Conservation (phyloP, 2,329 filamentous ascomycete genomes). For the Cephalotrichum gorgonifer region DNA sequence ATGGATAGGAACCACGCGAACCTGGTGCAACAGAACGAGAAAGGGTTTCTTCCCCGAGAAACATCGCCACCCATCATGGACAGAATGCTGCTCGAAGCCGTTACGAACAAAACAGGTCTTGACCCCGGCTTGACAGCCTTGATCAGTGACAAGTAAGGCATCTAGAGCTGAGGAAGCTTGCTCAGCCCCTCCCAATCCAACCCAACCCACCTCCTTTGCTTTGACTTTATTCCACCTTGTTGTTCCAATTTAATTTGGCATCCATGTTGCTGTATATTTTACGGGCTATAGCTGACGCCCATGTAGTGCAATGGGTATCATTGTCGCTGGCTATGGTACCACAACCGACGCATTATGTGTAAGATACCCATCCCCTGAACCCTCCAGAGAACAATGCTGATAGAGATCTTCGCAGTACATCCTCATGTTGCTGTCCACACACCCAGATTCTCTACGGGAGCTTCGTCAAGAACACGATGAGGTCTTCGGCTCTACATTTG, state of each 20-base stretch:
- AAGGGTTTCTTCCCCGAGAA: not conserved
- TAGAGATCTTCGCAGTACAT: constrained; percentile 5
- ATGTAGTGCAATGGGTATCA: constrained; percentile 13
- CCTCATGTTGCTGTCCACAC: constrained; percentile 11
- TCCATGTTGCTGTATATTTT: not conserved
- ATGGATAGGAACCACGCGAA: too few relatives aligned
- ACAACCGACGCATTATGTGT: constrained; percentile 12
- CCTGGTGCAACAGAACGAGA: too few relatives aligned
- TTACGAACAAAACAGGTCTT: not conserved
- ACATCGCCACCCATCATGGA: not conserved
- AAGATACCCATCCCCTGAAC: not conserved
- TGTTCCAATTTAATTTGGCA: too few relatives aligned
- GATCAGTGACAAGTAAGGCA: not conserved
- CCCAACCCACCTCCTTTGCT: too few relatives aligned
- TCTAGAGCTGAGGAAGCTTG: not conserved
- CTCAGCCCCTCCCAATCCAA: not conserved
- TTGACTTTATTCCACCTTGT: not conserved
- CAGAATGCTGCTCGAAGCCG: not conserved
- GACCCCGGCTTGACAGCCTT: not conserved
- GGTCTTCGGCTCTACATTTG: constrained; percentile 16
- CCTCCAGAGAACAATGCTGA: not conserved
- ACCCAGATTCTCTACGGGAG: constrained; percentile 12
- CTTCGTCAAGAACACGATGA: constrained; percentile 18
- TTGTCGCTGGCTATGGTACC: constrained; percentile 17
- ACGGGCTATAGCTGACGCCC: not conserved